Conservation (phyloP, 164 flowering plant species). For the Santalum album region DNA sequence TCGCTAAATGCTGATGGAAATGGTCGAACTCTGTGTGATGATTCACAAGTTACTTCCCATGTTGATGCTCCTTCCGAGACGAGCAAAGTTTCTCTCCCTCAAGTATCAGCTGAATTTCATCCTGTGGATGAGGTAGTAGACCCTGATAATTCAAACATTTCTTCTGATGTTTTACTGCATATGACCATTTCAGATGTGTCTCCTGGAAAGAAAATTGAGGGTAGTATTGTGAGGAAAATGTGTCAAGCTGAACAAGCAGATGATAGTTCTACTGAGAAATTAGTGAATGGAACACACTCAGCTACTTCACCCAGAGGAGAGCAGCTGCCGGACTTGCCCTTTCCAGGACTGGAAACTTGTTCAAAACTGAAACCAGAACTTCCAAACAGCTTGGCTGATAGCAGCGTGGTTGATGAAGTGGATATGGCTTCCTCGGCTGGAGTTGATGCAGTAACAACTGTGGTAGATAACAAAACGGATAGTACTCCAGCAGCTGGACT, state of each 20-base stretch:
- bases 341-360: slow-evolving; percentile 14
- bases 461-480: not conserved
- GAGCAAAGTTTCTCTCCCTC: slow-evolving; percentile 5
- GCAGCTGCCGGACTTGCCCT: slow-evolving; percentile 12
- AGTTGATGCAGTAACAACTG: slow-evolving; percentile 7
- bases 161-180: slow-evolving; percentile 11
- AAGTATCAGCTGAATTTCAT: slow-evolving; percentile 14
- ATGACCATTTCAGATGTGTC: slow-evolving; percentile 9
- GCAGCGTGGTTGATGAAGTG: slow-evolving; percentile 8
- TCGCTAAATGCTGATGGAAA: slow-evolving; percentile 12
- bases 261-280: slow-evolving; percentile 11
- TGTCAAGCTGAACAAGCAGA: slow-evolving; percentile 13
- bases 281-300: slow-evolving; percentile 8
- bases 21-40: slow-evolving; percentile 3
- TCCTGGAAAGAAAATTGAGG: slow-evolving; percentile 11
- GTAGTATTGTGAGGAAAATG: slow-evolving; percentile 10
- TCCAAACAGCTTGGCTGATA: slow-evolving; percentile 12
- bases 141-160: slow-evolving; percentile 9
- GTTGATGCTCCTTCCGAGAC: slow-evolving; percentile 10
- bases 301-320: slow-evolving; percentile 11
- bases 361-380: slow-evolving; percentile 1
- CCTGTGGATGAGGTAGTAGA: slow-evolving; percentile 13
- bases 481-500: not conserved
- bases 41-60: slow-evolving; percentile 9
- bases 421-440: slow-evolving; percentile 10